A percentile compares a stretch with the other conserved stretches of the same genome.
Conservation (phyloP, 2,329 filamentous ascomycete species). For the Aspergillus ibericus region DNA sequence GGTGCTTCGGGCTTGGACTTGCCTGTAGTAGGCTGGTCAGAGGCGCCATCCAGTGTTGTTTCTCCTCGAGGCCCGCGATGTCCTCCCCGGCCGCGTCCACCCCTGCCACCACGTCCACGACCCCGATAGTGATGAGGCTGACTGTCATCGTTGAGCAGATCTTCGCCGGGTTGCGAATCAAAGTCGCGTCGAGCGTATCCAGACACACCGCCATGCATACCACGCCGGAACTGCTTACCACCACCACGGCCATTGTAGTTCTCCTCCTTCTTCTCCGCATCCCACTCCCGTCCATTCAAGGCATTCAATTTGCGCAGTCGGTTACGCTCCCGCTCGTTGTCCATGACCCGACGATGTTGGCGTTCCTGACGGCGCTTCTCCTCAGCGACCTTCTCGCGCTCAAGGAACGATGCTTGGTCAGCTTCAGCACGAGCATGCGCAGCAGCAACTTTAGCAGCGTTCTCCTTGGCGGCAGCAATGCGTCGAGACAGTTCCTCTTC, state of each 20-base stretch:
- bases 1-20: slow-evolving; percentile 17
- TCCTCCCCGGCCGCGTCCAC: slow-evolving; percentile 29
- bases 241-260: slow-evolving; percentile 47
- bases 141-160: slow-evolving; percentile 1
- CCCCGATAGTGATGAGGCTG: slow-evolving; percentile 21
- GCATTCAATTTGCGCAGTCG: slow-evolving; percentile 60
- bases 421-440: slow-evolving; percentile 66
- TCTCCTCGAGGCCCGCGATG: slow-evolving; percentile 28
- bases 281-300: slow-evolving; percentile 61
- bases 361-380: slow-evolving; percentile 55
- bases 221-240: slow-evolving; percentile 47
- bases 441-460: slow-evolving; percentile 60
- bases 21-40: slow-evolving; percentile 10
- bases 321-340: slow-evolving; percentile 63
- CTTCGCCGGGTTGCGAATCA: slow-evolving; percentile 20
- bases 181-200: slow-evolving; percentile 35
- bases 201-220: slow-evolving; percentile 54
- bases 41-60: slow-evolving; percentile 17
- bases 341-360: slow-evolving; percentile 58
- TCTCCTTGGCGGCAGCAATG: slow-evolving; percentile 61
- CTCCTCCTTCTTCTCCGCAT: slow-evolving; percentile 60
- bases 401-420: slow-evolving; percentile 64
- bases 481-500: slow-evolving; percentile 63
- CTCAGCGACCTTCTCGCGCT: slow-evolving; percentile 61
- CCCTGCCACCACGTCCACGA: slow-evolving; percentile 33